phyloP scores from a whole-genome alignment of 2,329 filamentous ascomycete species.

The Fusarium penzigii region DNA sequence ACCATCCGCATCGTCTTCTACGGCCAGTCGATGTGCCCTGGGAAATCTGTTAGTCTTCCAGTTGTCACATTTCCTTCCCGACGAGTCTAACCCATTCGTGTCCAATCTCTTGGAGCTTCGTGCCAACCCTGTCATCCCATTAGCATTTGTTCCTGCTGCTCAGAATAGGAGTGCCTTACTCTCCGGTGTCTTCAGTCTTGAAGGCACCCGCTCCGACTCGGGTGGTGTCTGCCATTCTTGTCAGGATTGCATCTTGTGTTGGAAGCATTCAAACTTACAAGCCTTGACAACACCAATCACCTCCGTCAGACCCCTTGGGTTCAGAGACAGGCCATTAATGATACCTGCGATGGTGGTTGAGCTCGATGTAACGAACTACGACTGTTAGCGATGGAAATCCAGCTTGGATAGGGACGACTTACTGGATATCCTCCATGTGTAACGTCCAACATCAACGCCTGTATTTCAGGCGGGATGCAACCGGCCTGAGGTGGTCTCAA shows the following conservation, averaged over 20 bases:
- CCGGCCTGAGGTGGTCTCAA: conserved; percentile 1
- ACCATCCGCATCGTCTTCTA: conserved; percentile 59
- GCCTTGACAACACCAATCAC: conserved; percentile 70
- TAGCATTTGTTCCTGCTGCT: conserved; percentile 18
- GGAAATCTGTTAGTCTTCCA: conserved; percentile 18
- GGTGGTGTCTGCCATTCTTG: conserved; percentile 55
- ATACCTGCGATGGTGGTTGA: conserved; percentile 56
- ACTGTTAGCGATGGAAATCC: conserved; percentile 7
- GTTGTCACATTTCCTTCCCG: conserved; percentile 10
- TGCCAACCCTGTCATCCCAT: conserved; percentile 35
- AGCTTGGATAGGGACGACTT: conserved; percentile 15
- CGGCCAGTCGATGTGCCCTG: conserved; percentile 55
- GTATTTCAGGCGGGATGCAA: conserved; percentile 1
- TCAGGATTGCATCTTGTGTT: conserved; percentile 5
- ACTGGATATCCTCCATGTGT: conserved; percentile 20
- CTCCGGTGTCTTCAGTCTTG: conserved; percentile 59
- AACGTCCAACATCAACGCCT: conserved; percentile 11
- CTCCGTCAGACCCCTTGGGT: conserved; percentile 59
- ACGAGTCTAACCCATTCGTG: conserved; percentile 38
- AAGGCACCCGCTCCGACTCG: conserved; percentile 66
- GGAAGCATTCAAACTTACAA: conserved; percentile 39
- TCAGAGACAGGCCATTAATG: conserved; percentile 62
- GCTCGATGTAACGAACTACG: conserved; percentile 53
- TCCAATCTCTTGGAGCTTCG: conserved; percentile 48
- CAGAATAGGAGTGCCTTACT: conserved; percentile 27